These are phyloP conservation scores for Toxicodendron radicans DNA, from an alignment of 345 rosid species.

Conservation along the genomic window DNA sequence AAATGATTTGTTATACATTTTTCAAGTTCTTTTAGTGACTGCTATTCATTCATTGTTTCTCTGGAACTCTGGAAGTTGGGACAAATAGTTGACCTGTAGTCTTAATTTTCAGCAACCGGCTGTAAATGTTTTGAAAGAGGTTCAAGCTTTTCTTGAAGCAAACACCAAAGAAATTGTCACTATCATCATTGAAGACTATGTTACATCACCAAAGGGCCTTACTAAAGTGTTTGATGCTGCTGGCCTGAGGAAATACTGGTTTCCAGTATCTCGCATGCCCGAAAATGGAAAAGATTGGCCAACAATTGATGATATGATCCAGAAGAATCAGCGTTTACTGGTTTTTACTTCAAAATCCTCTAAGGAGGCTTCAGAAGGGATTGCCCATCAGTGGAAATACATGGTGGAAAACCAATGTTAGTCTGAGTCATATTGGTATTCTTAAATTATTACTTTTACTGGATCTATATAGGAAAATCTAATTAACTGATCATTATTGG, in stretches of 20 bases:
- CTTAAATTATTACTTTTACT: neutral
- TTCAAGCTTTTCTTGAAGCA: constrained; percentile 53
- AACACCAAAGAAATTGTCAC: constrained; percentile 72
- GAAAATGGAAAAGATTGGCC: constrained; percentile 83
- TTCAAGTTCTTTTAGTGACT: neutral
- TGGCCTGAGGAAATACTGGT: constrained; percentile 68
- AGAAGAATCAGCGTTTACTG: constrained; percentile 64
- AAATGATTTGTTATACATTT: too few relatives aligned
- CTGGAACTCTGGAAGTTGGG: neutral
- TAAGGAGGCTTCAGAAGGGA: constrained; percentile 79
- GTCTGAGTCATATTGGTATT: constrained; percentile 43
- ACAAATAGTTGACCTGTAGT: neutral
- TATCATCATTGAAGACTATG: constrained; percentile 82
- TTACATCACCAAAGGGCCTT: constrained; percentile 65
- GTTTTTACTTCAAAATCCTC: constrained; percentile 70
- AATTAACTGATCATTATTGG: constrained; percentile 14
- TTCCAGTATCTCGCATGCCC: constrained; percentile 82
- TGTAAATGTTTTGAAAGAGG: constrained; percentile 60
- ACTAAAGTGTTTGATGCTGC: constrained; percentile 67
- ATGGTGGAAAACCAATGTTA: constrained; percentile 84
- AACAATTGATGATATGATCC: constrained; percentile 63
- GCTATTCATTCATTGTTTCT: neutral
- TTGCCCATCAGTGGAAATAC: constrained; percentile 79
- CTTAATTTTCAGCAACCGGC: constrained; percentile 60
- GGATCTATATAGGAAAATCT: neutral